A percentile compares a stretch with the other conserved stretches of the same genome.
These are phyloP conservation scores for Malassezia pachydermatis DNA, from an alignment of 1,284 basidiomycete genomes.

Conservation along the genomic window DNA sequence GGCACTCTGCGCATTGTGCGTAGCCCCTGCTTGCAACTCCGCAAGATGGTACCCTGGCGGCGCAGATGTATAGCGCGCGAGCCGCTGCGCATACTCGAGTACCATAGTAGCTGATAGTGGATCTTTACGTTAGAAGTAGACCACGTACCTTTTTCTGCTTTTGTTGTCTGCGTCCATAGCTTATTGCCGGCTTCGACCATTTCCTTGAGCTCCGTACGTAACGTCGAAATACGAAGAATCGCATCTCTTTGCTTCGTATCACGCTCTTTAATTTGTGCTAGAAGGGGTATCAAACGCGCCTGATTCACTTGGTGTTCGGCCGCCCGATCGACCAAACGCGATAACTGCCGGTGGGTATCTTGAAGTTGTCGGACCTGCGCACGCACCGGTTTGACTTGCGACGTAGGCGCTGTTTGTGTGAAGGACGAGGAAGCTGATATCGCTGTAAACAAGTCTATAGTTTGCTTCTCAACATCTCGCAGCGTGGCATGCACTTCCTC, in stretches of 20 bases:
- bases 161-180: too few species aligned
- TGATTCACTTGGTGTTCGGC: constrained; percentile 27
- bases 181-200: too few species aligned
- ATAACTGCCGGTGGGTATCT: too few species aligned
- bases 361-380: too few species aligned
- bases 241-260: constrained; percentile 21
- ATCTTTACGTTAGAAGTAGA: too few species aligned
- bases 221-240: constrained; percentile 21
- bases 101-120: too few species aligned
- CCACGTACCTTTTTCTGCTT: too few species aligned
- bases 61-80: constrained; percentile 30
- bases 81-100: constrained; percentile 27
- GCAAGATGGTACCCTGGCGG: constrained; percentile 28
- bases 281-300: constrained; percentile 15
- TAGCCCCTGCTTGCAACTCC: background rate
- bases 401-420: too few species aligned
- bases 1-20: background rate
- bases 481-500: constrained; percentile 3
- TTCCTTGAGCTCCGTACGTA: constrained; percentile 24
- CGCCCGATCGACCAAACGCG: constrained; percentile 13
- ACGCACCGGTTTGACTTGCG: too few species aligned
- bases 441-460: background rate
- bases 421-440: too few species aligned
- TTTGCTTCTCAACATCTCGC: background rate
- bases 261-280: constrained; percentile 17